phyloP scores from a whole-genome alignment of 371 early-diverging fungal genomes.

The Quaeritorhiza haematococci region DNA sequence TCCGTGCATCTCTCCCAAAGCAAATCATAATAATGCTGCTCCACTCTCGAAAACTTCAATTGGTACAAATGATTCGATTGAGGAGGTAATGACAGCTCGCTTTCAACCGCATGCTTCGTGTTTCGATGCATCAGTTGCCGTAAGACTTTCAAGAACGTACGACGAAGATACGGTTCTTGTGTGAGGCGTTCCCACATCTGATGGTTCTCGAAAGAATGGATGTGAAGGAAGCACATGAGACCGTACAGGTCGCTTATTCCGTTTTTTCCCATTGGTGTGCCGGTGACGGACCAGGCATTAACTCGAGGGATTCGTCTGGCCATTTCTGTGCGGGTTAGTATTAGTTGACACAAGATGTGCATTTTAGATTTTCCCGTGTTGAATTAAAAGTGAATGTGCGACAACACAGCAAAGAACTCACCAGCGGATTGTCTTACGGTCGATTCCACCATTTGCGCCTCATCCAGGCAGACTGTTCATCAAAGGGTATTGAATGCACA shows the following conservation, averaged over 20 bases:
- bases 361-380: constrained; percentile 12
- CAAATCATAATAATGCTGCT: constrained; percentile 60
- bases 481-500: too few species aligned
- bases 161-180: neutral
- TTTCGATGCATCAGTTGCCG: constrained; percentile 51
- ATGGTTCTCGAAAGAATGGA: constrained; percentile 27
- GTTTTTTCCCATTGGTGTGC: constrained; percentile 53
- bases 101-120: constrained; percentile 42
- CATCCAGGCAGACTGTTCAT: constrained; percentile 14
- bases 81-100: constrained; percentile 53
- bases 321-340: constrained; percentile 31
- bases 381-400: too few species aligned
- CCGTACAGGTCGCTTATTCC: constrained; percentile 50
- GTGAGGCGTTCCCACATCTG: constrained; percentile 10
- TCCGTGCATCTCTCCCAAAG: constrained; percentile 41
- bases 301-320: constrained; percentile 51
- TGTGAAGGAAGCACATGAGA: constrained; percentile 41
- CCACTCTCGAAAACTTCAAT: constrained; percentile 51
- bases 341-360: neutral
- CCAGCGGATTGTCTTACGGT: constrained; percentile 33
- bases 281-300: constrained; percentile 67
- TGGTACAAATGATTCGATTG: constrained; percentile 46
- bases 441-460: constrained; percentile 68
- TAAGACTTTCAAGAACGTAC: constrained; percentile 30
- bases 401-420: neutral